These are phyloP conservation scores for Sugiyamaella valdiviana DNA, from an alignment of 805 yeast species.

Conservation along the genomic window DNA sequence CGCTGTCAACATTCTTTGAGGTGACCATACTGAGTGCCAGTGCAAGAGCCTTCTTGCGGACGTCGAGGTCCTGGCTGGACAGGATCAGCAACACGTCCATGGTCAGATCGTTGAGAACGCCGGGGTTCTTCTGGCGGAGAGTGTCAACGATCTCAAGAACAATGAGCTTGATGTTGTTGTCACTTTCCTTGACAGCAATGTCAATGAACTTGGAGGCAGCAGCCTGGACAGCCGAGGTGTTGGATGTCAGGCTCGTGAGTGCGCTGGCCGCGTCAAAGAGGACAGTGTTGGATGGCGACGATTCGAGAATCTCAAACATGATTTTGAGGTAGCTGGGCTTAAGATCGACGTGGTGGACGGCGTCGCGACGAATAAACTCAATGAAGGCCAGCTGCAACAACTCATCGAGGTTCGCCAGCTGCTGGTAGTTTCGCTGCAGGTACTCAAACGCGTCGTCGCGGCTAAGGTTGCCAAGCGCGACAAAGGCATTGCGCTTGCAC, in stretches of 20 bases:
- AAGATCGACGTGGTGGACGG: slow-evolving; percentile 55
- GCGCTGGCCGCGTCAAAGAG: slow-evolving; percentile 89
- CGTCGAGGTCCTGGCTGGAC: slow-evolving; percentile 85
- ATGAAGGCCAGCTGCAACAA: slow-evolving; percentile 82
- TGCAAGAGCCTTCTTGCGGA: slow-evolving; percentile 79
- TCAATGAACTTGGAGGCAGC: slow-evolving; percentile 86
- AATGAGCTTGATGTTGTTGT: slow-evolving; percentile 88
- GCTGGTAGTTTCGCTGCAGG: slow-evolving; percentile 61
- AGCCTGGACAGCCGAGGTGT: slow-evolving; percentile 60
- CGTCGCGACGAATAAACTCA: slow-evolving; percentile 85
- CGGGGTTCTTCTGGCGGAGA: slow-evolving; percentile 67
- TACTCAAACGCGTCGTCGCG: slow-evolving; percentile 79
- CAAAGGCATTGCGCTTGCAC: slow-evolving; percentile 92
- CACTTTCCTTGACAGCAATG: slow-evolving; percentile 86
- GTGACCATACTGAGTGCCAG: slow-evolving; percentile 77
- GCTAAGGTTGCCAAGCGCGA: slow-evolving; percentile 73
- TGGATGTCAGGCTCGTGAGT: slow-evolving; percentile 48
- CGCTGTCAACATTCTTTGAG: slow-evolving; percentile 88
- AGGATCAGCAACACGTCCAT: slow-evolving; percentile 82
- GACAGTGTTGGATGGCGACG: slow-evolving; percentile 62
- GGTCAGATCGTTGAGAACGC: slow-evolving; percentile 73
- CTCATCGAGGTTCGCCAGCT: slow-evolving; percentile 66
- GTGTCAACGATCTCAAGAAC: slow-evolving; percentile 81
- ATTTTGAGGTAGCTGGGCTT: slow-evolving; percentile 66
- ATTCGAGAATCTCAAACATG: slow-evolving; percentile 64